Evolutionary conservation across 768 basidiomycete genomes (phyloP).

Genomic region (Russula sp.): DNA sequence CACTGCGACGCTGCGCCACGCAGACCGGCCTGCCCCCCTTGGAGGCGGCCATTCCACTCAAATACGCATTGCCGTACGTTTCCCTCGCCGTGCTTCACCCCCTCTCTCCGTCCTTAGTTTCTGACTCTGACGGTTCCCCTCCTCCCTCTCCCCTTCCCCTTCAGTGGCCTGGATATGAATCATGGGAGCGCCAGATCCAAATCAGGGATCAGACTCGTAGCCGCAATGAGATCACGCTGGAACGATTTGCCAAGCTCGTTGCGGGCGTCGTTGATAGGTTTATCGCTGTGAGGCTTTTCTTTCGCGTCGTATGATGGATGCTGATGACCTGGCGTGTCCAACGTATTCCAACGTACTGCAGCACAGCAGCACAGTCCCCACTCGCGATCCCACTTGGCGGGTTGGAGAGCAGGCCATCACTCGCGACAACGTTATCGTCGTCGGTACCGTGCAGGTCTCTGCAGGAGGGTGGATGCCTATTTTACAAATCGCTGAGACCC

Average conservation of each 20-base stretch:
- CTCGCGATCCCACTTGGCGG: neutral
- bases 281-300: constrained; percentile 10
- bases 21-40: constrained; percentile 1
- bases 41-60: constrained; percentile 20
- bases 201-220: constrained; percentile 19
- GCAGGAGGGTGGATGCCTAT: constrained; percentile 23
- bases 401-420: constrained; percentile 6
- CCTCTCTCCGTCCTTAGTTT: neutral
- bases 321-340: neutral
- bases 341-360: neutral
- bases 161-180: constrained; percentile 19
- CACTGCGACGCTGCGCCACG: neutral
- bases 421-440: constrained; percentile 7
- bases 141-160: too few species aligned
- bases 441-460: constrained; percentile 20
- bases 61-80: constrained; percentile 13
- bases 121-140: neutral
- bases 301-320: neutral
- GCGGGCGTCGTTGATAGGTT: constrained; percentile 20
- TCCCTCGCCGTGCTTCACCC: neutral
- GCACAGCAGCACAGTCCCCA: neutral
- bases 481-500: neutral
- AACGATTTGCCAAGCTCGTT: constrained; percentile 17
- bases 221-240: constrained; percentile 21
- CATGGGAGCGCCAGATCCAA: constrained; percentile 20